Evolutionary conservation across 371 early-diverging fungal species (phyloP).

Genomic region (Apophysomyces ossiformis): DNA sequence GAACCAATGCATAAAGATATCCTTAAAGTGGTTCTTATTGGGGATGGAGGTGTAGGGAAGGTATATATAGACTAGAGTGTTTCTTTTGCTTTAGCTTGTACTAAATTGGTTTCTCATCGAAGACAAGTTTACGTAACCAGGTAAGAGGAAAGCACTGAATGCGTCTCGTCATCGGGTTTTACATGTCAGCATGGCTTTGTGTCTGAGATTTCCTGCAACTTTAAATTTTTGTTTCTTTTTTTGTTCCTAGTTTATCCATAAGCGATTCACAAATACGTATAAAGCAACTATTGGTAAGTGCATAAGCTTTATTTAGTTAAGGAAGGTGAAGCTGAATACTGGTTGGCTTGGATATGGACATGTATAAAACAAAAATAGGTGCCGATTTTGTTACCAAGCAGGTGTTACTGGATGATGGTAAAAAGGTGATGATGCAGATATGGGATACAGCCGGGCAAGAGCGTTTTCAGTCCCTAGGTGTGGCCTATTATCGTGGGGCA

Average conservation of each 20-base stretch:
- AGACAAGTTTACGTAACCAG: conserved; percentile 68
- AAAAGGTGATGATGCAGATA: conserved; percentile 70
- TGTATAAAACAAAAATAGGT: conserved; percentile 10
- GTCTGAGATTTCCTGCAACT: background rate
- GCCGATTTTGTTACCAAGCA: conserved; percentile 97
- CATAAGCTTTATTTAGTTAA: background rate
- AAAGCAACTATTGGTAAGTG: conserved; percentile 93
- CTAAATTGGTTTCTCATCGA: background rate
- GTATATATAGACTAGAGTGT: conserved; percentile 21
- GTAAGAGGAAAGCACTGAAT: conserved; percentile 17
- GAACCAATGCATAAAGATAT: conserved; percentile 48
- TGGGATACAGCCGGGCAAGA: conserved; percentile 98
- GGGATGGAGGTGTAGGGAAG: conserved; percentile 87
- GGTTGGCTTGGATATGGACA: conserved; percentile 15
- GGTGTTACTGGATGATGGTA: conserved; percentile 74
- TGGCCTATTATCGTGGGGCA: conserved; percentile 98
- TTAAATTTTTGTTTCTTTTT: background rate
- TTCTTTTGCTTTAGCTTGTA: background rate
- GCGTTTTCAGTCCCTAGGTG: conserved; percentile 98
- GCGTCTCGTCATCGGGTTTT: background rate
- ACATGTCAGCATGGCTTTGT: background rate
- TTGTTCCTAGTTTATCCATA: conserved; percentile 81
- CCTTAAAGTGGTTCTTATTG: conserved; percentile 79
- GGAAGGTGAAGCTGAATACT: background rate
- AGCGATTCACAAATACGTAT: conserved; percentile 93